A percentile compares a stretch with the other conserved stretches of the same genome.
These are phyloP conservation scores for Aspergillus texensis DNA, from an alignment of 2,329 filamentous ascomycete species.

Conservation along the genomic window DNA sequence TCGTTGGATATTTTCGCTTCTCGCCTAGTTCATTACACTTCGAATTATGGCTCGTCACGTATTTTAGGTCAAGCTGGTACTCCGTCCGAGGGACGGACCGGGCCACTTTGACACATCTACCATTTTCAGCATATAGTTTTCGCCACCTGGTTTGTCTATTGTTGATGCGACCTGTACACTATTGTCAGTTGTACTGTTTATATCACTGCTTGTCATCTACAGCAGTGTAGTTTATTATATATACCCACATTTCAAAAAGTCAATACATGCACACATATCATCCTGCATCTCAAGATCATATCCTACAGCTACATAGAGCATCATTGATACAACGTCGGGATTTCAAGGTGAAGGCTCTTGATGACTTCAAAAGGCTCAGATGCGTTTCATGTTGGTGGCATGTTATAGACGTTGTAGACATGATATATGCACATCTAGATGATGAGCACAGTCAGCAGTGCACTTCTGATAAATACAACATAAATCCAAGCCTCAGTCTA, in stretches of 20 bases:
- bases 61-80: neutral
- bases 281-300: neutral
- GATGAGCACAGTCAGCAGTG: too few relatives aligned
- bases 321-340: neutral
- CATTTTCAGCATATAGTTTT: neutral
- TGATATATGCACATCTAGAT: too few relatives aligned
- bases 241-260: neutral
- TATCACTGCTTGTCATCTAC: neutral
- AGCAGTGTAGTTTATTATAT: neutral
- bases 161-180: slow-evolving; percentile 1
- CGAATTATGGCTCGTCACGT: neutral
- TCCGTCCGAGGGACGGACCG: neutral
- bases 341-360: neutral
- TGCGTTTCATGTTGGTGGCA: neutral
- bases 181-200: neutral
- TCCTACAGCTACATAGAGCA: neutral
- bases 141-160: neutral
- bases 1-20: neutral
- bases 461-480: too few relatives aligned
- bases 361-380: neutral
- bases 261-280: neutral
- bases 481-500: too few relatives aligned
- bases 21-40: neutral
- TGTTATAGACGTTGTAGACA: neutral
- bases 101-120: neutral